These are phyloP conservation scores for Sporisorium reilianum DNA, from an alignment of 1,284 basidiomycete genomes.

Conservation along the genomic window DNA sequence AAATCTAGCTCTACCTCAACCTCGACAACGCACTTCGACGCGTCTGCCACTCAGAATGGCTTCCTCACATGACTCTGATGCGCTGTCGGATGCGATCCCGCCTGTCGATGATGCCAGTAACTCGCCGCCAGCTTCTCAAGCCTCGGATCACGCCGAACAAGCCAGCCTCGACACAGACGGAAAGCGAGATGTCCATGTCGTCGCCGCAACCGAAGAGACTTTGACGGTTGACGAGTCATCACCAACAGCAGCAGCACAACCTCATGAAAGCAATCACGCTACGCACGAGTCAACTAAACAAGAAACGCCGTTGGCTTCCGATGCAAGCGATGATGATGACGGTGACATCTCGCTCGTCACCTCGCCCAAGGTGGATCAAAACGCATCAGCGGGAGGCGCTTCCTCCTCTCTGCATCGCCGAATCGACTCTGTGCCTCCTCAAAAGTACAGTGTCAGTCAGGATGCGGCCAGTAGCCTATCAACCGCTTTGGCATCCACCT, in stretches of 20 bases:
- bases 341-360: constrained; percentile 33
- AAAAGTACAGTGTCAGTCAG: constrained; percentile 33
- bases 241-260: not conserved
- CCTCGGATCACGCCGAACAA: not conserved
- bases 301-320: not conserved
- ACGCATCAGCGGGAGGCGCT: not conserved
- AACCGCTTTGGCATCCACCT: constrained; percentile 21
- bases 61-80: not conserved
- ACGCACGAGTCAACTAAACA: not conserved
- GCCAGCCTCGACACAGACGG: not conserved
- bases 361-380: constrained; percentile 10
- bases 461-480: constrained; percentile 9
- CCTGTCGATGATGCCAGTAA: not conserved
- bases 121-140: not conserved
- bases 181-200: not conserved
- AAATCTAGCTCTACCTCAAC: not conserved
- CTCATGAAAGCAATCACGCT: not conserved
- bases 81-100: not conserved
- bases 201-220: not conserved
- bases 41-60: not conserved
- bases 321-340: constrained; percentile 13
- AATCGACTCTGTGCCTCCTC: constrained; percentile 48
- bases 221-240: not conserved
- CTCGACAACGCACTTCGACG: not conserved
- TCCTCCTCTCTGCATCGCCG: constrained; percentile 23